These are phyloP conservation scores for Cladophialophora exuberans DNA, from an alignment of 2,329 filamentous ascomycete genomes.

Conservation along the genomic window DNA sequence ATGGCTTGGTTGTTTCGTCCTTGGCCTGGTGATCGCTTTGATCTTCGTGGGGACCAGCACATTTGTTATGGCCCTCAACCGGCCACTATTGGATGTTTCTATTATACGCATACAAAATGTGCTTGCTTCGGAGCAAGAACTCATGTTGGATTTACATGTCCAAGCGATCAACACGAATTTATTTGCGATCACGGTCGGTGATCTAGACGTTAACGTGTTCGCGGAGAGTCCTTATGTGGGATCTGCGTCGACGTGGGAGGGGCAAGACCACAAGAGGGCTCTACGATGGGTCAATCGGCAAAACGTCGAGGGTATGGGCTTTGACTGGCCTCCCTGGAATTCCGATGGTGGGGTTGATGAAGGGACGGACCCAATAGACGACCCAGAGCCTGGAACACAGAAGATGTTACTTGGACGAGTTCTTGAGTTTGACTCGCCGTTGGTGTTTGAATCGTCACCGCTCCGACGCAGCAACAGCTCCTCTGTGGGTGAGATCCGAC, in stretches of 20 bases:
- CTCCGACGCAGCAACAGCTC: constrained; percentile 73
- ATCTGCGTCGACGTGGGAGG: constrained; percentile 35
- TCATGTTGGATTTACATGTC: constrained; percentile 91
- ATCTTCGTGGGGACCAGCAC: constrained; percentile 83
- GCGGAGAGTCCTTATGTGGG: constrained; percentile 90
- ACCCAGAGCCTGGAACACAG: constrained; percentile 64
- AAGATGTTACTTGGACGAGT: constrained; percentile 94
- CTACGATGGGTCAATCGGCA: constrained; percentile 31
- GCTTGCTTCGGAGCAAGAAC: constrained; percentile 87
- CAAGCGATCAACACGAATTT: constrained; percentile 91
- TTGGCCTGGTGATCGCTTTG: constrained; percentile 79
- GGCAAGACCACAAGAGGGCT: constrained; percentile 32
- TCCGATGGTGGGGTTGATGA: constrained; percentile 51
- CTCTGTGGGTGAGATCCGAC: constrained; percentile 80
- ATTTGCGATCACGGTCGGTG: constrained; percentile 80
- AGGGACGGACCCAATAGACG: constrained; percentile 66
- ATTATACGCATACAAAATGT: constrained; percentile 85
- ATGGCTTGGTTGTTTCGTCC: constrained; percentile 82
- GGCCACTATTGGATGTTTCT: constrained; percentile 77
- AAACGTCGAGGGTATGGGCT: constrained; percentile 23
- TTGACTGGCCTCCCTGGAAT: constrained; percentile 29
- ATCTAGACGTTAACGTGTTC: constrained; percentile 90
- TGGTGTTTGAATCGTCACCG: constrained; percentile 88
- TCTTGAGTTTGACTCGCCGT: constrained; percentile 79
- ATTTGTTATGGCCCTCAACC: constrained; percentile 89